Percentiles rank a stretch among this genome's conserved stretches.
These are phyloP conservation scores for Kernera saxatilis DNA, from an alignment of 345 rosid species.

Conservation along the genomic window DNA sequence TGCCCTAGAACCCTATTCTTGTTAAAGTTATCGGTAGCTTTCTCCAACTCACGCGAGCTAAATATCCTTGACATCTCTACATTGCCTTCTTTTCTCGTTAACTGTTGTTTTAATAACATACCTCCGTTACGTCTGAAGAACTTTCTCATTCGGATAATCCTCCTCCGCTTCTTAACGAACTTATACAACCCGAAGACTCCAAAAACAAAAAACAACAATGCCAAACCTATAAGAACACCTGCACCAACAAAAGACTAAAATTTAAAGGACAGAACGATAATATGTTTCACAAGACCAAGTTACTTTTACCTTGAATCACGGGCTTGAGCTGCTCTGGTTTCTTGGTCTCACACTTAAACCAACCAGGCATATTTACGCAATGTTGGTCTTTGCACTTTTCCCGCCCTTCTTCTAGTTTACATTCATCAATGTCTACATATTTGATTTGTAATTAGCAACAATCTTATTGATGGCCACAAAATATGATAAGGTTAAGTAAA, in stretches of 20 bases:
- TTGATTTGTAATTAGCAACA: neutral
- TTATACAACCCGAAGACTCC: slow-evolving; percentile 19
- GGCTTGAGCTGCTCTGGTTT: slow-evolving; percentile 12
- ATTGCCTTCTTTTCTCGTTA: slow-evolving; percentile 21
- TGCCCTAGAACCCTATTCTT: slow-evolving; percentile 27
- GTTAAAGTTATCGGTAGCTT: slow-evolving; percentile 28
- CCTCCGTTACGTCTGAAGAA: slow-evolving; percentile 33
- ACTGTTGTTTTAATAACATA: slow-evolving; percentile 21
- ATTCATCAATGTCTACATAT: slow-evolving; percentile 13
- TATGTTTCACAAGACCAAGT: neutral
- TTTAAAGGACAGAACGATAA: neutral
- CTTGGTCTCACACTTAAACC: neutral
- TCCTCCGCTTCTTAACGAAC: neutral
- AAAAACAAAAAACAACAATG: neutral
- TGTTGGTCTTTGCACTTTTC: neutral
- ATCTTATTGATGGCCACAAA: neutral
- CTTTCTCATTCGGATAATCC: neutral
- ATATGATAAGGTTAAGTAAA: neutral
- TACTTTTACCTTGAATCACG: slow-evolving; percentile 15
- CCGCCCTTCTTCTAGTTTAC: slow-evolving; percentile 11
- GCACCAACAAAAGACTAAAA: neutral
- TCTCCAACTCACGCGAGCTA: slow-evolving; percentile 20
- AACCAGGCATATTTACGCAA: slow-evolving; percentile 10
- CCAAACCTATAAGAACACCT: slow-evolving; percentile 24
- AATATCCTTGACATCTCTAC: slow-evolving; percentile 25